Evolutionary conservation across 148 eudicot genomes (phyloP).

Genomic region (Chenopodium suecicum): DNA sequence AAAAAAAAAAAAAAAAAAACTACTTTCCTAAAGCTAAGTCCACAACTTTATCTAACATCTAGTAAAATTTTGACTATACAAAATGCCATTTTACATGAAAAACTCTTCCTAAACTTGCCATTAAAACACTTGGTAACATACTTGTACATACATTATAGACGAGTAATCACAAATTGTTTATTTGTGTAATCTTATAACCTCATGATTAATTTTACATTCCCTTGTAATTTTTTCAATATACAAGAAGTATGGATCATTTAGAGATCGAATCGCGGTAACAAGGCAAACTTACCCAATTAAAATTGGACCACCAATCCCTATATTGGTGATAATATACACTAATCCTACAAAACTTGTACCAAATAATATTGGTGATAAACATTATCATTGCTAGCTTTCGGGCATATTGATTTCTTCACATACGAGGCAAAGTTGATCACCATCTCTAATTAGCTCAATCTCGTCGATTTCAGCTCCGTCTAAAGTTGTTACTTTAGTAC

Average conservation of each 20-base stretch:
- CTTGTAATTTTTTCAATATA: background rate
- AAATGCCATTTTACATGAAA: background rate
- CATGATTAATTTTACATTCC: background rate
- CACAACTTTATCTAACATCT: no score
- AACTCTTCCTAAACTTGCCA: background rate
- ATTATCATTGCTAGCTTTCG: background rate
- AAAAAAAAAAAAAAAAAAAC: no score
- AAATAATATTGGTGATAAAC: background rate
- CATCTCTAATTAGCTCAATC: conserved; percentile 62
- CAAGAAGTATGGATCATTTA: background rate
- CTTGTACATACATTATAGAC: background rate
- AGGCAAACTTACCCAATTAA: background rate
- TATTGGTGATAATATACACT: background rate
- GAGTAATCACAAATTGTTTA: background rate
- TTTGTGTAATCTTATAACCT: background rate
- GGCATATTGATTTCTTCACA: conserved; percentile 30
- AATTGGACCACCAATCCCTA: background rate
- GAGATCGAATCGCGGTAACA: background rate
- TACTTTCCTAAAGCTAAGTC: no score
- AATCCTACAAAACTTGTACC: no score
- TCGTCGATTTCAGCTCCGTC: conserved; percentile 73
- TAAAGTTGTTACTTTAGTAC: conserved; percentile 38
- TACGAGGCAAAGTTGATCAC: conserved; percentile 61
- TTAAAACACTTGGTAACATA: background rate
- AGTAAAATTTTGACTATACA: no score